A percentile compares a stretch with the other conserved stretches of the same genome.
phyloP scores from a whole-genome alignment of 2,329 filamentous ascomycete species.

The Phymatotrichopsis omnivora region DNA sequence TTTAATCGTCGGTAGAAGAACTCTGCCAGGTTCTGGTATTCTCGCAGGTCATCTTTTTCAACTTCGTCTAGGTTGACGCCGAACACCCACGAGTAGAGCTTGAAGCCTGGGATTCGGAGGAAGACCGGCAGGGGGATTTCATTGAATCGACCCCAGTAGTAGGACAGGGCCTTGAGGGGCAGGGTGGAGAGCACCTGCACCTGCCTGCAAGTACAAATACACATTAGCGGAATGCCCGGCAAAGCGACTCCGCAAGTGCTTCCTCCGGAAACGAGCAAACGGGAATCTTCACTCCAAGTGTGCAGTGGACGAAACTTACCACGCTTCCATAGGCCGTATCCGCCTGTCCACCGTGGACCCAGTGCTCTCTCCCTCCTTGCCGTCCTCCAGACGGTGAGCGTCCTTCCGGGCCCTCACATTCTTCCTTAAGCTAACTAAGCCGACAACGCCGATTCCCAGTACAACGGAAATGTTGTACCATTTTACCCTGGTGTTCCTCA shows the following conservation, averaged over 20 bases:
- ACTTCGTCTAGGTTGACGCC: slow-evolving; percentile 86
- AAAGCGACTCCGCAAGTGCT: neutral
- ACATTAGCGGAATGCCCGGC: neutral
- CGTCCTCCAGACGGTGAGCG: slow-evolving; percentile 37
- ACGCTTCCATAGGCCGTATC: slow-evolving; percentile 74
- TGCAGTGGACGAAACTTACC: slow-evolving; percentile 40
- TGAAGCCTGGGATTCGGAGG: slow-evolving; percentile 79
- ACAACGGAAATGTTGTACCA: slow-evolving; percentile 89
- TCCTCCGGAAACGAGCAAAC: neutral
- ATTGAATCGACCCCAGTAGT: slow-evolving; percentile 85
- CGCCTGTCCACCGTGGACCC: slow-evolving; percentile 46
- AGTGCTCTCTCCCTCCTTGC: slow-evolving; percentile 41
- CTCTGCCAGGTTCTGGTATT: slow-evolving; percentile 82
- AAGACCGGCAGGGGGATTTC: slow-evolving; percentile 81
- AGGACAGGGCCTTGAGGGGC: slow-evolving; percentile 79
- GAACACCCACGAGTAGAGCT: slow-evolving; percentile 80
- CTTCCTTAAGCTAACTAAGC: slow-evolving; percentile 60
- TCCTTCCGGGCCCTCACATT: slow-evolving; percentile 37
- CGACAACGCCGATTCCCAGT: slow-evolving; percentile 74
- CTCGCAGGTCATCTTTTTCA: slow-evolving; percentile 74
- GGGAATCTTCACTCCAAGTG: neutral
- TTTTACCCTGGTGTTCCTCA: slow-evolving; percentile 57
- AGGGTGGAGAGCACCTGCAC: slow-evolving; percentile 90
- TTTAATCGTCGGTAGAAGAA: slow-evolving; percentile 97
- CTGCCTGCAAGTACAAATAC: slow-evolving; percentile 47